Evolutionary conservation across 495 filamentous ascomycete species (phyloP).

Genomic region (Neurospora sp.): DNA sequence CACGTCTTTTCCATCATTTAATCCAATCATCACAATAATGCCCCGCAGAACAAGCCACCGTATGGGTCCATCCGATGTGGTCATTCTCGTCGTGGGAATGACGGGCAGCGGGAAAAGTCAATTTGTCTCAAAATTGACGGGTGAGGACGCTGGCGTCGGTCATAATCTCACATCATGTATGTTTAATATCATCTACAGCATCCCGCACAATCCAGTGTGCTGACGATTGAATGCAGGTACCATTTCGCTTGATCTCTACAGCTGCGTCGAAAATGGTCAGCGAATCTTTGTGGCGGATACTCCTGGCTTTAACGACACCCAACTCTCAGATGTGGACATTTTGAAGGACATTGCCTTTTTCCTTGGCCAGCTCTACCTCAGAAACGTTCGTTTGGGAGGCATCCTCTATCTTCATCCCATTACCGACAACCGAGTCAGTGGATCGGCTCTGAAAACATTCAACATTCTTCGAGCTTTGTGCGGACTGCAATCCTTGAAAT

Average conservation of each 20-base stretch:
- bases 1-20: background rate
- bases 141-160: constrained; percentile 13
- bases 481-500: background rate
- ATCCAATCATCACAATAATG: background rate
- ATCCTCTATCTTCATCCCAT: constrained; percentile 1
- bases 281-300: constrained; percentile 28
- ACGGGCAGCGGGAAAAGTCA: constrained; percentile 31
- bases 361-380: constrained; percentile 14
- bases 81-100: constrained; percentile 23
- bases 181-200: background rate
- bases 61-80: background rate
- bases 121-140: constrained; percentile 22
- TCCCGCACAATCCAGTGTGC: background rate
- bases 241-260: background rate
- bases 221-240: background rate
- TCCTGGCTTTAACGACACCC: constrained; percentile 38
- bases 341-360: constrained; percentile 28
- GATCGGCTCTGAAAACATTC: background rate
- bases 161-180: constrained; percentile 17
- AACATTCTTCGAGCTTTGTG: background rate
- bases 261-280: constrained; percentile 9
- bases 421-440: background rate
- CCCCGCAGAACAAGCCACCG: background rate
- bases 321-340: constrained; percentile 25
- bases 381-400: background rate